Evolutionary conservation across 1,284 basidiomycete genomes (phyloP), one percentile per base, ranked within the genome.

Genomic region (Irpex lacteus): DNA sequence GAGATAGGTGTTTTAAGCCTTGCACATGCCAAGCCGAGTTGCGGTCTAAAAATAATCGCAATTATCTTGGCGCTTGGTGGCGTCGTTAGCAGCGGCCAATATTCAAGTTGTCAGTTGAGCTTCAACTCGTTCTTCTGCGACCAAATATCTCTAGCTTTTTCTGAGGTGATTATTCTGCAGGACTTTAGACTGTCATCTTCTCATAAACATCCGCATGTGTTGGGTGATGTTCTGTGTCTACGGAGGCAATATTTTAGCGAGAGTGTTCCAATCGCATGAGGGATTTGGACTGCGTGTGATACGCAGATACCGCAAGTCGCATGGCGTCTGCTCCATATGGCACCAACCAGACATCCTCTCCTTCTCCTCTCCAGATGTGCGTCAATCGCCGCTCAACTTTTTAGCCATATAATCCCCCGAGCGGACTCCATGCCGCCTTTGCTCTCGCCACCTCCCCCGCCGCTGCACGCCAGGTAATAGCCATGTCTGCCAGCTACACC

Each of bases 401-500:
- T 47, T n/a, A 11, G 40, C 40, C 54, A 56, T 37, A 56, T 34
- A 37, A 56, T 18, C 54, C 34, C 26, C 54, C 54, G 18, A 9
- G 8, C 21, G 50, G 9, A 56, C 26, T n/a, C 32, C 38, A 59
- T 40, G 13, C 32, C 9, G 21, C 63, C 38, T 21, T 50, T 53
- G 32, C 36, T 50, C 59, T 56, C 54, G 60, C 21, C 63, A 69
- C 70, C 34, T 40, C 63, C 56, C 61, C 56, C 60, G 40, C 60
- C 38, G 58, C 59, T 56, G 11, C 40, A 34, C 32, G 32, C 32
- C 32, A 34, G 32, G 13, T 47, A n/a, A 15, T 5, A 15, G 19
- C 61, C 59, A 64, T 66, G 60, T 60, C 64, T 52, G 60, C 62
- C 32, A 61, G 63, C 62, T 65, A 66, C 34, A 57, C 65, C 62